Evolutionary conservation across 345 rosid species (phyloP), one percentile per base, ranked within the genome.

Genomic region (Ceriops zippeliana): DNA sequence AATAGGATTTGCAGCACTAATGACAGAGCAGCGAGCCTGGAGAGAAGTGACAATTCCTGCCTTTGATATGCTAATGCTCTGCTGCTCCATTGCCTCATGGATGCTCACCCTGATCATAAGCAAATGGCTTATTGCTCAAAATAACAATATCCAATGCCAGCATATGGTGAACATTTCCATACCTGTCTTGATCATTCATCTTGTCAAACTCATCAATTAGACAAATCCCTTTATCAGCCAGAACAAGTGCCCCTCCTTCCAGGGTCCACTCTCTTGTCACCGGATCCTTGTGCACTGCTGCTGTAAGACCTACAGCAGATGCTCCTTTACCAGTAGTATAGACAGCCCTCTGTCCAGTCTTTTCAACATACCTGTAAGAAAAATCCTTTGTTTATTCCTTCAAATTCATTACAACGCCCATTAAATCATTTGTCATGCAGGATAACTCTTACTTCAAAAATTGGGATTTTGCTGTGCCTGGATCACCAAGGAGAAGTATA

Each of bases 101-200:
- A 95, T 95, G 69, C 99, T 95, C 82, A 95, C 99, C 88, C 97
- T 95, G 83, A 72, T 75, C 51, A 70, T 16, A 58, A 63, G 63
- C 51, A 60, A 32, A 52, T 26, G 34, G 19, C 22, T 70, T 37
- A 28, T 42, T 60, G 20, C 34, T 30, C 73, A 37, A 47, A 47
- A 65, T 16, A 35, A 28, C 6, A 69, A 32, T 7, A 34, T 10
- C 59, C 30, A 56, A 38, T 66, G 57, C 32, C 26, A 60, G 52
- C 59, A 42, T 42, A 42, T 42, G 47, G 47, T 13, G 26, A 34
- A 15, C 53, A 65, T 61, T 73, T 31, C 17, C 78, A 69, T 74
- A 91, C 99, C 99, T 90, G 84, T 95, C 99, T 66, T 95, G 96
- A 74, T 95, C 99, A 78, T 90, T 95, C 99, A 95, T 95, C 83